Conservation (phyloP, 2,329 filamentous ascomycete species). For the Dothideomycetes sp. region DNA sequence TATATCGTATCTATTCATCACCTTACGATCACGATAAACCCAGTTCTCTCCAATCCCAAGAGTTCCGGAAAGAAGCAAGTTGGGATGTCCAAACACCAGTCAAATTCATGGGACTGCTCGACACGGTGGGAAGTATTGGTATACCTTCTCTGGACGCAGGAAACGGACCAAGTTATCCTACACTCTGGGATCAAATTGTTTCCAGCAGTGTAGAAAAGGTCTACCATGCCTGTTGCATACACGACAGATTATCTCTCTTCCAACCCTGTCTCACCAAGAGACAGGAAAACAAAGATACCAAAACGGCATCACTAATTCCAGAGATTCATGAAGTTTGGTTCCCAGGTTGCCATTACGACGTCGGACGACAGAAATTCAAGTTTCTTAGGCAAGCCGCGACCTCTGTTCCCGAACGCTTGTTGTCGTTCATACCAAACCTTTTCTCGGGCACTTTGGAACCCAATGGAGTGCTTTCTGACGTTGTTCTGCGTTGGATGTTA, state of each 20-base stretch:
- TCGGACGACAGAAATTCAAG: constrained; percentile 28
- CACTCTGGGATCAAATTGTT: constrained; percentile 29
- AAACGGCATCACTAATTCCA: constrained; percentile 15
- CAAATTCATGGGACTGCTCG: constrained; percentile 27
- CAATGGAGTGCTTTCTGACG: constrained; percentile 26
- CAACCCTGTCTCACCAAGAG: constrained; percentile 25
- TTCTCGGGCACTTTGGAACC: constrained; percentile 25
- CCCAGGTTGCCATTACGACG: constrained; percentile 30
- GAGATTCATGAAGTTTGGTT: constrained; percentile 27
- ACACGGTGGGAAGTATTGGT: constrained; percentile 28
- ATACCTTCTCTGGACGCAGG: constrained; percentile 28
- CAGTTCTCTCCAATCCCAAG: constrained; percentile 19
- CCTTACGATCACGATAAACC: constrained; percentile 24
- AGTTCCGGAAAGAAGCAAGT: constrained; percentile 18
- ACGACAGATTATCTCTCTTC: constrained; percentile 29
- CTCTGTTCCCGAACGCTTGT: constrained; percentile 22
- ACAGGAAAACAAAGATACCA: constrained; percentile 8
- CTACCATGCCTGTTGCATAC: constrained; percentile 26
- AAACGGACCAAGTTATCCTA: constrained; percentile 28
- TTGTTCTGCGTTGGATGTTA: constrained; percentile 26
- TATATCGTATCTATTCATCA: constrained; percentile 27
- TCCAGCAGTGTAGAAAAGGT: constrained; percentile 26
- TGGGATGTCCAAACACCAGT: constrained; percentile 27
- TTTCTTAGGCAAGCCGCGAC: constrained; percentile 23
- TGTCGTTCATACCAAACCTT: constrained; percentile 23